Percentiles rank a stretch among this genome's conserved stretches.
Evolutionary conservation across 257 asterid genomes (phyloP).

Genomic region (Ligustrum vulgare): DNA sequence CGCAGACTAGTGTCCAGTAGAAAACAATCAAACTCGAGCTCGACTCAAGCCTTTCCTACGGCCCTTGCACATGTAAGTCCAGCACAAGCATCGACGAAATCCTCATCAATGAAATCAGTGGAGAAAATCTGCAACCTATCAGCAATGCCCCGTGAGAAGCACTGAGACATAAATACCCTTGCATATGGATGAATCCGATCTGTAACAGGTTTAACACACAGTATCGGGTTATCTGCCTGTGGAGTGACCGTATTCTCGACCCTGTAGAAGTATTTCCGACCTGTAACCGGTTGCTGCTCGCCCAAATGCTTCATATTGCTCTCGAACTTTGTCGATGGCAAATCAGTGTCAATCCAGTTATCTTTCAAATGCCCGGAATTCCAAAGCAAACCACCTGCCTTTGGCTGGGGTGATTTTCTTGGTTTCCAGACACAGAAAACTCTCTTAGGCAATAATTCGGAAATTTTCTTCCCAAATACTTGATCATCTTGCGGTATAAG

Average conservation of each 20-base stretch:
- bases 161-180: slow-evolving; percentile 63
- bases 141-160: slow-evolving; percentile 41
- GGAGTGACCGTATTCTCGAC: slow-evolving; percentile 98
- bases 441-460: slow-evolving; percentile 68
- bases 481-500: slow-evolving; percentile 69
- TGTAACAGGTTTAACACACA: slow-evolving; percentile 81
- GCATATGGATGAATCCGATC: slow-evolving; percentile 68
- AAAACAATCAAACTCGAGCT: neutral
- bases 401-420: slow-evolving; percentile 59
- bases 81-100: slow-evolving; percentile 88
- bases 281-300: slow-evolving; percentile 51
- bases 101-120: slow-evolving; percentile 76
- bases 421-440: slow-evolving; percentile 95
- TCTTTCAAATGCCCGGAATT: slow-evolving; percentile 62
- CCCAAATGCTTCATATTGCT: slow-evolving; percentile 69
- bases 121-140: slow-evolving; percentile 74
- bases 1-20: neutral
- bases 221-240: slow-evolving; percentile 76
- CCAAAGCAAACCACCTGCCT: slow-evolving; percentile 62
- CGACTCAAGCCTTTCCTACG: slow-evolving; percentile 50
- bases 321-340: slow-evolving; percentile 83
- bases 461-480: slow-evolving; percentile 58
- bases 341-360: slow-evolving; percentile 82
- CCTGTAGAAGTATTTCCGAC: slow-evolving; percentile 69
- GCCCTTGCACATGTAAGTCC: slow-evolving; percentile 69